Percentiles rank a stretch among this genome's conserved stretches.
Evolutionary conservation across 2,329 filamentous ascomycete genomes (phyloP).

Genomic region (Epichloe hybrida): DNA sequence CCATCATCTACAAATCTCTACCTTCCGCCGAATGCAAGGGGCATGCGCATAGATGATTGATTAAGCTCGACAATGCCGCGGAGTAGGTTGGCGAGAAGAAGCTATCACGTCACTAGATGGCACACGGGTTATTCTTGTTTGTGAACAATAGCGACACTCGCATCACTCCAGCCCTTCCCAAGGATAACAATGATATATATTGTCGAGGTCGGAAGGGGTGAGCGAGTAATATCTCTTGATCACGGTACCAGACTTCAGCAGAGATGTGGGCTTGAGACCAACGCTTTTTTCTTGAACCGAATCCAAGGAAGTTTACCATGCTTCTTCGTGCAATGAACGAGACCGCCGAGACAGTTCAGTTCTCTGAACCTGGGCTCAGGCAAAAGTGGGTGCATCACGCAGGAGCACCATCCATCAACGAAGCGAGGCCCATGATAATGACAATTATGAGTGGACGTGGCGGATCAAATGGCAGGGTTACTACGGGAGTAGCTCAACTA

Average conservation of each 20-base stretch:
- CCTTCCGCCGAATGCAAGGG: constrained; percentile 55
- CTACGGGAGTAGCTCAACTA: background rate
- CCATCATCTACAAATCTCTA: constrained; percentile 41
- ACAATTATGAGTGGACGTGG: constrained; percentile 5
- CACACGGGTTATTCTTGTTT: constrained; percentile 35
- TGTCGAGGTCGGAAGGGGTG: too few species aligned
- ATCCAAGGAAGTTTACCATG: too few species aligned
- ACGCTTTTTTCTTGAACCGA: too few species aligned
- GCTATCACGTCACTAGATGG: constrained; percentile 38
- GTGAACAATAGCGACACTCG: constrained; percentile 27
- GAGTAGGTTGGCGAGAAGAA: constrained; percentile 54
- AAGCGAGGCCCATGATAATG: background rate
- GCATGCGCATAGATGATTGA: constrained; percentile 44
- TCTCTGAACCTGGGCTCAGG: background rate
- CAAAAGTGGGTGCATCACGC: background rate
- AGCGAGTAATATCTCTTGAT: constrained; percentile 33
- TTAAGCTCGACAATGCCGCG: constrained; percentile 38
- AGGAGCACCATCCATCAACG: background rate
- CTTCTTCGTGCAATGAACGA: background rate
- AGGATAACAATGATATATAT: too few species aligned
- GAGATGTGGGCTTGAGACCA: constrained; percentile 22
- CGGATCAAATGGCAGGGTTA: constrained; percentile 10
- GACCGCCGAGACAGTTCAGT: background rate
- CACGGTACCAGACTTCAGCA: constrained; percentile 33
- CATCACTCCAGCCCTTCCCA: background rate